Conservation (phyloP, 1,284 basidiomycete genomes). For the Rhodotorula glutinis region DNA sequence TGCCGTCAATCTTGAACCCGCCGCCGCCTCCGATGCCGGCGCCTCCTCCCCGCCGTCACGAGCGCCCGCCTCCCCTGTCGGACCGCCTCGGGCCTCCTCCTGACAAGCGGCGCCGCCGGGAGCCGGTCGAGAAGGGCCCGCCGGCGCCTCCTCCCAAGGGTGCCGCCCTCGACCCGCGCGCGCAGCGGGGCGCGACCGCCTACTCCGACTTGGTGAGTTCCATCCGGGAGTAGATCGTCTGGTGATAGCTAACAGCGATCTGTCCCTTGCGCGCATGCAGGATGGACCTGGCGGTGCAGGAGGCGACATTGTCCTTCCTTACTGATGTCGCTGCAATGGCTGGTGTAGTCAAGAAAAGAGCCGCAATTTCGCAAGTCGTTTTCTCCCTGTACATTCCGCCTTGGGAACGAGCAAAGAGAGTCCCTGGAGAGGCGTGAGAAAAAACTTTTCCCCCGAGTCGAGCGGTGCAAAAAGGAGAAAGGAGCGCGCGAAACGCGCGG, state of each 20-base stretch:
- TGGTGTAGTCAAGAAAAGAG: no score
- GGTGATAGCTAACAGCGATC: no score
- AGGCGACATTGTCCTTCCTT: constrained; percentile 20
- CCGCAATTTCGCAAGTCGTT: no score
- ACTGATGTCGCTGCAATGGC: constrained; percentile 6
- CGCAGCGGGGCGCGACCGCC: constrained; percentile 21
- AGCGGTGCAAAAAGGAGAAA: no score
- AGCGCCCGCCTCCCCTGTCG: constrained; percentile 5
- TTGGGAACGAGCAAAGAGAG: no score
- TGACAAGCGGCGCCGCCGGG: constrained; percentile 5
- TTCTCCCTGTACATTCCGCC: no score
- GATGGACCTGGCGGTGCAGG: constrained; percentile 20
- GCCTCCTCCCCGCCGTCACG: background rate
- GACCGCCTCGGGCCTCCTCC: constrained; percentile 22
- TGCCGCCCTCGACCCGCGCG: constrained; percentile 31
- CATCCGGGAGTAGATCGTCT: no score
- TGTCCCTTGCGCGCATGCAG: no score
- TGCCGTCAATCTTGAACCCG: constrained; percentile 20
- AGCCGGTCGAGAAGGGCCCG: constrained; percentile 6
- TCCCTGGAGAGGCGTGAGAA: no score
- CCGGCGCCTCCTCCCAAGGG: constrained; percentile 37
- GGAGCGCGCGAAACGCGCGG: no score
- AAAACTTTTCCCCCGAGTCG: no score
- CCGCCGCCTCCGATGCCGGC: constrained; percentile 7
- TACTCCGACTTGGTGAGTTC: constrained; percentile 37